Evolutionary conservation across 805 yeast genomes (phyloP).

Genomic region (Starmerella bombi): DNA sequence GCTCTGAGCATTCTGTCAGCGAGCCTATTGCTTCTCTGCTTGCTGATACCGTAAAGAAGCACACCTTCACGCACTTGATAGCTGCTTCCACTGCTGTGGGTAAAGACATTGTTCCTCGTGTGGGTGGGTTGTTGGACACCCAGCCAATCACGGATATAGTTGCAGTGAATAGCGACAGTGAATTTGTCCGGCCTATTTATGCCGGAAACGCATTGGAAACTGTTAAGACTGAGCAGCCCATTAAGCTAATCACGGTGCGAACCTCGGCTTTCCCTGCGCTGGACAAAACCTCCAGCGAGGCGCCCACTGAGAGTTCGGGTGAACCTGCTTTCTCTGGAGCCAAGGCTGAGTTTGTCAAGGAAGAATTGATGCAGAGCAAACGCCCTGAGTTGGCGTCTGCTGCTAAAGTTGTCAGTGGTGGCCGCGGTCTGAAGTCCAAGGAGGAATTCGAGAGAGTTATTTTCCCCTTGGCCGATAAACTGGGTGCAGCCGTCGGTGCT

Average conservation of each 20-base stretch:
- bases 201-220: slow-evolving; percentile 92
- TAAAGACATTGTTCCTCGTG: slow-evolving; percentile 72
- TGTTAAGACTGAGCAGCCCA: slow-evolving; percentile 53
- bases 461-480: slow-evolving; percentile 68
- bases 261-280: slow-evolving; percentile 61
- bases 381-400: slow-evolving; percentile 90
- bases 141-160: slow-evolving; percentile 82
- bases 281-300: slow-evolving; percentile 29
- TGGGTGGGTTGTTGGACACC: slow-evolving; percentile 69
- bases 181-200: slow-evolving; percentile 85
- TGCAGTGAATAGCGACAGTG: slow-evolving; percentile 48
- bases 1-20: slow-evolving; percentile 51
- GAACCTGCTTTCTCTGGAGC: slow-evolving; percentile 28
- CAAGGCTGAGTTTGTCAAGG: slow-evolving; percentile 53
- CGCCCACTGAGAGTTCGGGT: slow-evolving; percentile 31
- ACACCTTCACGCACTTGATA: slow-evolving; percentile 53
- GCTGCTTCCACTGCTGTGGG: slow-evolving; percentile 80
- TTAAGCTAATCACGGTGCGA: slow-evolving; percentile 64
- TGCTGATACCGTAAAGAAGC: slow-evolving; percentile 33
- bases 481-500: slow-evolving; percentile 92
- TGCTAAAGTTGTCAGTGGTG: slow-evolving; percentile 72
- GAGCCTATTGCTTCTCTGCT: slow-evolving; percentile 67
- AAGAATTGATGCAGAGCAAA: slow-evolving; percentile 59
- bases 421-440: slow-evolving; percentile 83
- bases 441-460: slow-evolving; percentile 69